Evolutionary conservation across 257 asterid genomes (phyloP), one percentile per base, ranked within the genome.

Genomic region (Petunia axillaris): DNA sequence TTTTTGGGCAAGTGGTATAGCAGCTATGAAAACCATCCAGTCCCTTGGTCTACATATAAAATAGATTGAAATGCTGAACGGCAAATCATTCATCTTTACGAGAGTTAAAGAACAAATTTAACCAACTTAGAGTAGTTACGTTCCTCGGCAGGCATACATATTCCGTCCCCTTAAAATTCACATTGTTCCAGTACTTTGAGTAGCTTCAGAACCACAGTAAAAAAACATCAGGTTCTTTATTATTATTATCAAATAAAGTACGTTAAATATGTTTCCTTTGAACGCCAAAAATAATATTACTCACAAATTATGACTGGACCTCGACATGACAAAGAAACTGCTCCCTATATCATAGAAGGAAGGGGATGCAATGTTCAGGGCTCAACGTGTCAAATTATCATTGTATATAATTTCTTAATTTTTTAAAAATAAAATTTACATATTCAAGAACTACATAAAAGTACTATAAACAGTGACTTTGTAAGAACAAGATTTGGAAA

Each of bases 121-220:
- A 68, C 25, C 76, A 15, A 43, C 55, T 68, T 43, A 43, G 8
- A 16, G 9, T 68, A 68, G 0, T 68, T 68, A 68, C 44, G 76
- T 68, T 25, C 5, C 16, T 68, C 16, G 41, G 40, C 6, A 3
- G 1, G 35, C 44, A 9, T 46, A 71, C 60, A 48, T 44, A 25
- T 71, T 71, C 35, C 44, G 50, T 71, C 77, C 13, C 41, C 77
- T 71, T 48, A 43, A 48, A 59, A 35, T 48, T 43, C 48, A 4
- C 60, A 44, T 71, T 48, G 5, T 48, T 71, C 77, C 44, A 48
- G 3, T 41, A 71, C 77, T 54, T 71, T 71, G 60, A 48, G 44
- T 38, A 71, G 6, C 59, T 71, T 48, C 44, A 71, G 35, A 71
- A 71, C 5, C 43, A 25, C 25, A 25, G 25, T 71, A 35, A 48